Base-by-base conservation (phyloP, 192 early-diverging fungal species). In the Gonapodya prolifera region DNA sequence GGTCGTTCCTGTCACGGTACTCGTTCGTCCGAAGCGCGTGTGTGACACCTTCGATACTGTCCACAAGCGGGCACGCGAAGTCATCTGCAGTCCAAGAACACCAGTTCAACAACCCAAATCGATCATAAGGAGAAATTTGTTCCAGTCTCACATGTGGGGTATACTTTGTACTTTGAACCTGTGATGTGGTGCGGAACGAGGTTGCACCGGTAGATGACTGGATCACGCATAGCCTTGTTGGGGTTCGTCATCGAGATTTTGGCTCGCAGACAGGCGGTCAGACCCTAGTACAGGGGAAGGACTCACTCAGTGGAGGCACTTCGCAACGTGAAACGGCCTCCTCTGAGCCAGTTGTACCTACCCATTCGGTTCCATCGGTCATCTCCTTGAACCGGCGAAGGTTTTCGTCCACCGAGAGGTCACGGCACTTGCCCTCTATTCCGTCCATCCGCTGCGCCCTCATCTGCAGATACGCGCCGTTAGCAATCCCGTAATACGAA, bases 1-100 rank as follows among this genome's bases (percentile, higher is more conserved):
- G 96, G 36, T 91, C 86, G 86, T 98, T 97, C 76, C 98, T 91
- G 82, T 99, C 98, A 45, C 94, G 90, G 89, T 99, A 99, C 87
- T 99, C 98, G 85, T 92, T 97, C 1, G 95, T 94, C 75, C 98
- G 88, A 76, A 99, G 88, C 31, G 98, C 98, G 75, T 99, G 98
- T 1, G 96, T 97, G 34, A 99, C 96, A 74, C 98, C 98, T 84
- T 99, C 98, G 45, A 96, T 73, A 34, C 91, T 90, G 82, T 99
- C 98, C 35, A 99, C 95, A 73, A 98, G 86, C 0, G 98, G 98
- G 84, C 96, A 98, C 61, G 93, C 94, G 86, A 98, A 98, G 85
- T 99, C 98, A 83, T 99, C 45, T 61, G 45, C 8, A 61, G 23
- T 61, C 8, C n/a, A n/a, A n/a, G n/a, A 61, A 61, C 45, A 61